These are phyloP conservation scores for Fusarium praegraminearum DNA, from an alignment of 2,329 filamentous ascomycete species.

Conservation along the genomic window DNA sequence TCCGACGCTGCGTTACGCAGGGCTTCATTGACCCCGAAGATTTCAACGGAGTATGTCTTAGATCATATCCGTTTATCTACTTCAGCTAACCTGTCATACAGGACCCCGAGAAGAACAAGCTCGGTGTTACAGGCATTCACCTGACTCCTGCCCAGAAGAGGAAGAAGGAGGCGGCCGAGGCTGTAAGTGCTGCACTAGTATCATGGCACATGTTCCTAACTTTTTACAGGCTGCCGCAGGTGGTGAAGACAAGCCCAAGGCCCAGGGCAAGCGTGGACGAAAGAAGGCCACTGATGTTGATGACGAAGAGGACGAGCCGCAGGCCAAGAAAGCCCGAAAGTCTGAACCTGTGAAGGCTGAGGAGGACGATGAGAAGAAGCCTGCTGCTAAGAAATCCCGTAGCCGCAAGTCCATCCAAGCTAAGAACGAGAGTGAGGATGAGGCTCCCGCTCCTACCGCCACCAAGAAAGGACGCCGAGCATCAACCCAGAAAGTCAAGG, in stretches of 20 bases:
- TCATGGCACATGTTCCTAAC: constrained; percentile 19
- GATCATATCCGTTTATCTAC: background rate
- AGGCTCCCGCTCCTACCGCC: constrained; percentile 31
- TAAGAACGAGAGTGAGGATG: constrained; percentile 43
- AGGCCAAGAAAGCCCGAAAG: constrained; percentile 54
- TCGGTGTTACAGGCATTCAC: constrained; percentile 74
- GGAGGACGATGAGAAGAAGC: constrained; percentile 39
- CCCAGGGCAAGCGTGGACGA: constrained; percentile 51
- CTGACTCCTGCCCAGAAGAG: constrained; percentile 54
- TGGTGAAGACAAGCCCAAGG: constrained; percentile 48
- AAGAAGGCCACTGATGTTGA: constrained; percentile 52
- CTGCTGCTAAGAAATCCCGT: constrained; percentile 39
- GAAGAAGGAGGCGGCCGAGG: constrained; percentile 51
- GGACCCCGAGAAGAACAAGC: constrained; percentile 81
- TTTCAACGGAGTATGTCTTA: constrained; percentile 82
- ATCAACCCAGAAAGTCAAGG: constrained; percentile 33
- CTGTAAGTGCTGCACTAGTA: constrained; percentile 29
- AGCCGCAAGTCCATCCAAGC: constrained; percentile 41
- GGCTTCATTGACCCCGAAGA: constrained; percentile 88
- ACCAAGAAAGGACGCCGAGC: constrained; percentile 48
- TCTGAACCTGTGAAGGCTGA: constrained; percentile 41
- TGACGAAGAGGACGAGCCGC: constrained; percentile 52
- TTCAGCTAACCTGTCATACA: constrained; percentile 52
- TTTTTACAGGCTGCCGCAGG: constrained; percentile 45
- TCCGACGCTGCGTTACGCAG: constrained; percentile 76